A percentile compares a stretch with the other conserved stretches of the same genome.
Evolutionary conservation across 2,329 filamentous ascomycete genomes (phyloP).

Genomic region (Ophiognomonia clavigignenti-juglandacearum): DNA sequence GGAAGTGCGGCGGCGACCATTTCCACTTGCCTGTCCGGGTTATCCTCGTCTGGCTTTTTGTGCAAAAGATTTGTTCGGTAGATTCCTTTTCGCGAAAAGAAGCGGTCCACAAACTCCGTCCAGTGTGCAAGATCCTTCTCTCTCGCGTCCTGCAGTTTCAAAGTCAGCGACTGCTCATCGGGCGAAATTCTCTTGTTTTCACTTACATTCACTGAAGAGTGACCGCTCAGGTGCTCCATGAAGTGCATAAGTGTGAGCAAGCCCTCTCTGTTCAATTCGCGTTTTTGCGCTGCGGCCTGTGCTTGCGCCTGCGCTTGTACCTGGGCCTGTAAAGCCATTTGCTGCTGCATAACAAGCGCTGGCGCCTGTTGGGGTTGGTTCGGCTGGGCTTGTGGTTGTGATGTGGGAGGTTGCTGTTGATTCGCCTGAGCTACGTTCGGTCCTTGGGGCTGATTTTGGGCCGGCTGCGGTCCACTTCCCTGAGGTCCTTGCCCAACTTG

Average conservation of each 20-base stretch:
- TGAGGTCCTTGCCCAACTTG: conserved; percentile 30
- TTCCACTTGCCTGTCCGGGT: conserved; percentile 72
- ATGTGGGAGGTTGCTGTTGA: conserved; percentile 43
- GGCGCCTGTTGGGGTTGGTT: conserved; percentile 36
- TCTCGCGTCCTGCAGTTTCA: conserved; percentile 42
- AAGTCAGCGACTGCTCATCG: background rate
- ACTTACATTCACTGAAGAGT: conserved; percentile 37
- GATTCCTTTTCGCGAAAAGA: conserved; percentile 74
- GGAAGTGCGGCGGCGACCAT: conserved; percentile 77
- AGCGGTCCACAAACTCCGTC: conserved; percentile 72
- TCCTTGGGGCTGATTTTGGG: conserved; percentile 33
- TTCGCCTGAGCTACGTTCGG: conserved; percentile 28
- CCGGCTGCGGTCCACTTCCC: conserved; percentile 28
- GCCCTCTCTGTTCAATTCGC: conserved; percentile 52
- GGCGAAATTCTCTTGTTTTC: background rate
- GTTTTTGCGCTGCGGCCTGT: conserved; percentile 42
- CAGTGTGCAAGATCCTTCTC: conserved; percentile 67
- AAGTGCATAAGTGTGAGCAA: conserved; percentile 58
- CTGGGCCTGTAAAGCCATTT: conserved; percentile 29
- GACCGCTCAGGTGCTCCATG: conserved; percentile 56
- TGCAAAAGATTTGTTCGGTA: conserved; percentile 46
- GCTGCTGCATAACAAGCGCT: conserved; percentile 28
- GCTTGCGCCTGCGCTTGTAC: conserved; percentile 19
- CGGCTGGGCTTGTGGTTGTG: conserved; percentile 34
- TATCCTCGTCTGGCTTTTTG: conserved; percentile 10